These are phyloP conservation scores for Lentinula guzmanii DNA, from an alignment of 768 basidiomycete species.

Conservation along the genomic window DNA sequence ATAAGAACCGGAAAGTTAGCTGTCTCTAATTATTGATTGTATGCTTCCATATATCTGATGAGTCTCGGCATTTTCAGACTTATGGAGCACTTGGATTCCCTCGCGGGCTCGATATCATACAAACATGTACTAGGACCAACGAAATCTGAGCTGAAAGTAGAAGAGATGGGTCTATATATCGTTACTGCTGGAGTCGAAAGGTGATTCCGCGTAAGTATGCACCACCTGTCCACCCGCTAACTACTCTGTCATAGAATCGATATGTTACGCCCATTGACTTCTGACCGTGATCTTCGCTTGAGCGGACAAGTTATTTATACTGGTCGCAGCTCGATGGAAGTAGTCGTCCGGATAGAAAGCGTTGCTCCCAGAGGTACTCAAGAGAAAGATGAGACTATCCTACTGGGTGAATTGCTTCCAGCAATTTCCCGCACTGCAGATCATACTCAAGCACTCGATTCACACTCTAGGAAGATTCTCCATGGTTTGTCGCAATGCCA, in stretches of 20 bases:
- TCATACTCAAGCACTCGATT: neutral
- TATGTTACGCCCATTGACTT: constrained; percentile 54
- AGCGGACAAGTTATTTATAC: constrained; percentile 81
- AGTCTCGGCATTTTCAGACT: constrained; percentile 29
- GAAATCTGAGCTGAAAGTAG: constrained; percentile 46
- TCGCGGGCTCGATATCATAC: constrained; percentile 83
- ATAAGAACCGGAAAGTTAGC: constrained; percentile 61
- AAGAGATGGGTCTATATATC: constrained; percentile 69
- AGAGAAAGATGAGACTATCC: constrained; percentile 49
- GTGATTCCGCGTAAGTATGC: constrained; percentile 22
- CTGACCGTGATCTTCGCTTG: constrained; percentile 61
- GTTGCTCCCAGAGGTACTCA: constrained; percentile 26
- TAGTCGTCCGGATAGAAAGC: constrained; percentile 81
- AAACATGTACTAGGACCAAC: constrained; percentile 74
- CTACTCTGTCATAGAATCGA: constrained; percentile 42
- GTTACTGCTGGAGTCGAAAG: constrained; percentile 82
- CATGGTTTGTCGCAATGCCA: constrained; percentile 78
- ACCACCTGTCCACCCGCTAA: neutral
- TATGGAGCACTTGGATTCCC: constrained; percentile 77
- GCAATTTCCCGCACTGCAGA: neutral
- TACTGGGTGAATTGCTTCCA: constrained; percentile 43
- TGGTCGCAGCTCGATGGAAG: constrained; percentile 74
- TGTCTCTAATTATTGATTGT: neutral
- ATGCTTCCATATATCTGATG: neutral
- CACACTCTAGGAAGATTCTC: constrained; percentile 68